A percentile compares a stretch with the other conserved stretches of the same genome.
Evolutionary conservation across 257 asterid species (phyloP).

Genomic region (Nicotiana paniculata): DNA sequence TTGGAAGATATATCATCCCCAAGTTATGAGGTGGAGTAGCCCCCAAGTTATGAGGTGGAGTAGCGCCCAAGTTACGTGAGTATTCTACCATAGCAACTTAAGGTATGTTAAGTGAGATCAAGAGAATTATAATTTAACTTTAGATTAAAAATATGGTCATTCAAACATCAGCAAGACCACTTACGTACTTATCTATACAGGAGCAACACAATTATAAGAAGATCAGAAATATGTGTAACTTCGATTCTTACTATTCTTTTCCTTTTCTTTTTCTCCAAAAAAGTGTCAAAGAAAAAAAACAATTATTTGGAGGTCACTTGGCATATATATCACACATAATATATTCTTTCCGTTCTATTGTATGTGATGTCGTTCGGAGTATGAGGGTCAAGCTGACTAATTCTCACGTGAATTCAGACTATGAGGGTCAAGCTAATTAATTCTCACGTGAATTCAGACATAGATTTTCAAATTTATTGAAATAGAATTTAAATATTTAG

Average conservation of each 20-base stretch:
- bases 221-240: not conserved
- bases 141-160: not conserved
- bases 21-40: not conserved
- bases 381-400: no score
- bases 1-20: not conserved
- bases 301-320: not conserved
- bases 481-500: no score
- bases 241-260: not conserved
- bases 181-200: not conserved
- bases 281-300: not conserved
- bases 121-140: not conserved
- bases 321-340: not conserved
- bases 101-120: not conserved
- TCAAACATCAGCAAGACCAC: not conserved
- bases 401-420: no score
- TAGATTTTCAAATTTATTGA: no score
- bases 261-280: not conserved
- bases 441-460: no score
- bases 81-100: not conserved
- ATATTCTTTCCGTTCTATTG: not conserved
- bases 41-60: not conserved
- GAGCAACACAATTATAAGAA: not conserved
- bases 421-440: no score
- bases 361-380: no score
- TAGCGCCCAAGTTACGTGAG: not conserved